A percentile compares a stretch with the other conserved stretches of the same genome.
phyloP scores from a whole-genome alignment of 176 grass and related monocot species.

The Avena atlantica region DNA sequence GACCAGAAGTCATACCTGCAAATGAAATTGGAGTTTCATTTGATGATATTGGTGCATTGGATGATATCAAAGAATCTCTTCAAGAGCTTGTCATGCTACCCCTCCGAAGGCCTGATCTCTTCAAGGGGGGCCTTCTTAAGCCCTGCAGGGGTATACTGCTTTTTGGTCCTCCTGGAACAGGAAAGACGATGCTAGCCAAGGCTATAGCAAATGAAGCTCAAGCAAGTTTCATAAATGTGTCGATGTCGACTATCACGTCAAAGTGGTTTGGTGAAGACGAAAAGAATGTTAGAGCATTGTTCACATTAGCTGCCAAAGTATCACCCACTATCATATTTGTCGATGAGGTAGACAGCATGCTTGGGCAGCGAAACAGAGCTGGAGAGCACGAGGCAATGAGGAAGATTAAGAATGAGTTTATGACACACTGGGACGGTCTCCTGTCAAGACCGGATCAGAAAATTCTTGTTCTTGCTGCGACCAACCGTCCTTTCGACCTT shows the following conservation, averaged over 20 bases:
- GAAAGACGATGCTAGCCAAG: constrained; percentile 89
- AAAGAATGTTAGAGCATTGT: constrained; percentile 83
- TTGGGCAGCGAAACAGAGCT: constrained; percentile 79
- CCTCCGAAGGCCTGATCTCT: constrained; percentile 76
- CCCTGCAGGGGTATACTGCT: constrained; percentile 85
- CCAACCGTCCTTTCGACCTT: constrained; percentile 83
- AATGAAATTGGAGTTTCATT: constrained; percentile 84
- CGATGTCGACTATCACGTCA: constrained; percentile 83
- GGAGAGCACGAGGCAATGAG: constrained; percentile 89
- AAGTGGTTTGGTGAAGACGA: constrained; percentile 94
- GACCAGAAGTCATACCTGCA: constrained; percentile 85
- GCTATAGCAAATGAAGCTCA: constrained; percentile 89
- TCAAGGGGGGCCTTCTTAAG: constrained; percentile 84
- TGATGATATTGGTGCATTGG: constrained; percentile 78
- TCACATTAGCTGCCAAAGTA: constrained; percentile 80
- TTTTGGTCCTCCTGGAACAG: constrained; percentile 82
- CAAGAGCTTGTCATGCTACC: constrained; percentile 88
- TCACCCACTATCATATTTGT: constrained; percentile 84
- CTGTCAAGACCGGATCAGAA: constrained; percentile 65
- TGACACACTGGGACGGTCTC: constrained; percentile 87
- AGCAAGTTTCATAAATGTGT: constrained; percentile 88
- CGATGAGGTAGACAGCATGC: constrained; percentile 87
- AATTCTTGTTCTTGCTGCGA: constrained; percentile 85
- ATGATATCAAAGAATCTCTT: constrained; percentile 91
- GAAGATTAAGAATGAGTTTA: constrained; percentile 92